Base-by-base conservation (phyloP, 2,329 filamentous ascomycete species). In the Trichothecium roseum region DNA sequence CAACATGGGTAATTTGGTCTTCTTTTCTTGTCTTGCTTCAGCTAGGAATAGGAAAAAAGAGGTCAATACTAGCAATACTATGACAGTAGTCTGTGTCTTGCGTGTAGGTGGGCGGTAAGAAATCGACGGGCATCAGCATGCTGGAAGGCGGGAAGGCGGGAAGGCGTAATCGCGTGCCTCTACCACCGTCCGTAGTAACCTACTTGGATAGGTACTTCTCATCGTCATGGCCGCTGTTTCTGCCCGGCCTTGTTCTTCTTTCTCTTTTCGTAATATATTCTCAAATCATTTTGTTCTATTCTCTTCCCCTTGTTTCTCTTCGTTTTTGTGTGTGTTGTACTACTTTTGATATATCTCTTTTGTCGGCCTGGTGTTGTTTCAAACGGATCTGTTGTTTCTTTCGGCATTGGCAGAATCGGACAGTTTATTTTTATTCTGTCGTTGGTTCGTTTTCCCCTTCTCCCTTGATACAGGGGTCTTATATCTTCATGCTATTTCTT, bases 271-370 rank as follows among this genome's bases (percentile, higher is more conserved):
- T 24, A 24, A 10, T 6, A 24, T 24, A 24, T 24, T 24, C 10
- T 6, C 20, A 24, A 10, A 10, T 24, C 20, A 6, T 24, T 24
- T 17, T 37, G n/a, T 32, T 37, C 9, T 14, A 5, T 22, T 16
- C 15, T 20, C 29, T 33, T 26, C 15, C 30, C 18, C 22, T 18
- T 33, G 32, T 37, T 18, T 17, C 14, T 13, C 6, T 36, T 18
- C 20, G 18, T 8, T 32, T 37, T 24, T 22, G 13, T 14, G 24
- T 16, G 13, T 26, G 16, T 31, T 22, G 12, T 33, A 13, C 28
- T 17, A 24, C 28, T 37, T 28, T 20, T 32, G n/a, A n/a, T n/a
- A n/a, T n/a, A n/a, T 33, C n/a, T 32, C 24, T 28, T 22, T 16
- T 28, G 17, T 35, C 33, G 14, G n/a, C n/a, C 7, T 7, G 30